Evolutionary conservation across 306 rosid species (phyloP).

Genomic region (Glycine soja): DNA sequence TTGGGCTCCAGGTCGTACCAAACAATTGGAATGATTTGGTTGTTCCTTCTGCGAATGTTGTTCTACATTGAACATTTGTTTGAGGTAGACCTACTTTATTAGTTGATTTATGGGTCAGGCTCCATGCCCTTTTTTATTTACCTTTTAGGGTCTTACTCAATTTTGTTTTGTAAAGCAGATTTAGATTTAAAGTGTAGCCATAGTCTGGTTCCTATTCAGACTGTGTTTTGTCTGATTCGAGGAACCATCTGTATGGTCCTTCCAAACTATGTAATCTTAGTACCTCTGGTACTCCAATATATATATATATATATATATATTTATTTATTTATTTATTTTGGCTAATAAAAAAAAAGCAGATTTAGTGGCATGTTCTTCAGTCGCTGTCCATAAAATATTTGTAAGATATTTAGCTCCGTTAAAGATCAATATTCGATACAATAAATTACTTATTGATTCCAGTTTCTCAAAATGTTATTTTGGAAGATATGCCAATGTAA

Average conservation of each 20-base stretch:
- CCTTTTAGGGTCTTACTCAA: not conserved
- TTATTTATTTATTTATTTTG: too few relatives aligned
- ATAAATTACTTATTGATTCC: slow-evolving; percentile 37
- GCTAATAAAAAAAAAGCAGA: too few relatives aligned
- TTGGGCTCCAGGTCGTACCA: too few relatives aligned
- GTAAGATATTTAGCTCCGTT: slow-evolving; percentile 44
- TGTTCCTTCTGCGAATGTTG: slow-evolving; percentile 12
- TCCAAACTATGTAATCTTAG: too few relatives aligned
- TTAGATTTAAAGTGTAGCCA: too few relatives aligned
- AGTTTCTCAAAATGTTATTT: not conserved
- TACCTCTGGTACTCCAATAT: too few relatives aligned
- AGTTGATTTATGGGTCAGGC: slow-evolving; percentile 20
- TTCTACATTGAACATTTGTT: slow-evolving; percentile 31
- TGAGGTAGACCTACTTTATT: slow-evolving; percentile 31
- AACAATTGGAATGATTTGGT: too few relatives aligned
- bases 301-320: too few relatives aligned
- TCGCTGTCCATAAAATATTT: slow-evolving; percentile 39
- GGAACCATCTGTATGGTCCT: too few relatives aligned
- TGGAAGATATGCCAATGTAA: too few relatives aligned
- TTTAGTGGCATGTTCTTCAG: slow-evolving; percentile 37
- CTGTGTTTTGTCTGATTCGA: too few relatives aligned
- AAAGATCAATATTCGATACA: slow-evolving; percentile 29
- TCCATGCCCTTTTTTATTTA: not conserved
- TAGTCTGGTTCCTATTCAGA: too few relatives aligned
- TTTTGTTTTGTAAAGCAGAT: slow-evolving; percentile 46